These are phyloP conservation scores for Cystobasidium ongulense DNA, from an alignment of 768 basidiomycete genomes.

Conservation along the genomic window DNA sequence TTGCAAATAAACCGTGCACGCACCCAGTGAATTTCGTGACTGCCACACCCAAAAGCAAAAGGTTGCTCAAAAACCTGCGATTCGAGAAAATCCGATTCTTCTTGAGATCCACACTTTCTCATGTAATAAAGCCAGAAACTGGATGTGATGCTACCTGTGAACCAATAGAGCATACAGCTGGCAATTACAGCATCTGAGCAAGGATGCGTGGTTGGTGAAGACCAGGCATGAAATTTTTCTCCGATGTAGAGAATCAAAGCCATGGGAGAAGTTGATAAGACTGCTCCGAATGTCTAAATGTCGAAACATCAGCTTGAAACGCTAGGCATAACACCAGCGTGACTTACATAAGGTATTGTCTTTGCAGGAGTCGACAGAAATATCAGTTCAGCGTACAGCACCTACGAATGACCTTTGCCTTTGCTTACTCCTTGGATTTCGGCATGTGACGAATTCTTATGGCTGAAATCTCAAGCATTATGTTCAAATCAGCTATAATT, in stretches of 20 bases:
- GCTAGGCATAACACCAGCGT: background rate
- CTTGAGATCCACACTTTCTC: background rate
- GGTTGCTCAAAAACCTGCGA: constrained; percentile 14
- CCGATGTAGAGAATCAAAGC: constrained; percentile 28
- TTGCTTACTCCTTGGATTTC: constrained; percentile 30
- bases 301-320: background rate
- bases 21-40: constrained; percentile 30
- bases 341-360: constrained; percentile 26
- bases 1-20: background rate
- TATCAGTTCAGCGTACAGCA: background rate
- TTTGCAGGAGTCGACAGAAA: background rate
- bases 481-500: background rate
- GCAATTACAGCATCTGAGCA: constrained; percentile 20
- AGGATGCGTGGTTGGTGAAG: constrained; percentile 24
- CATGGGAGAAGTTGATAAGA: constrained; percentile 19
- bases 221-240: constrained; percentile 34
- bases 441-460: constrained; percentile 23
- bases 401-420: background rate
- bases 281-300: constrained; percentile 25
- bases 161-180: constrained; percentile 32
- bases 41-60: constrained; percentile 21
- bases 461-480: too few relatives aligned
- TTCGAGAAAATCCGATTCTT: background rate
- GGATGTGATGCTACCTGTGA: constrained; percentile 31
- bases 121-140: constrained; percentile 33